Base-by-base conservation (phyloP, 805 yeast species). In the Lipomyces sp. region DNA sequence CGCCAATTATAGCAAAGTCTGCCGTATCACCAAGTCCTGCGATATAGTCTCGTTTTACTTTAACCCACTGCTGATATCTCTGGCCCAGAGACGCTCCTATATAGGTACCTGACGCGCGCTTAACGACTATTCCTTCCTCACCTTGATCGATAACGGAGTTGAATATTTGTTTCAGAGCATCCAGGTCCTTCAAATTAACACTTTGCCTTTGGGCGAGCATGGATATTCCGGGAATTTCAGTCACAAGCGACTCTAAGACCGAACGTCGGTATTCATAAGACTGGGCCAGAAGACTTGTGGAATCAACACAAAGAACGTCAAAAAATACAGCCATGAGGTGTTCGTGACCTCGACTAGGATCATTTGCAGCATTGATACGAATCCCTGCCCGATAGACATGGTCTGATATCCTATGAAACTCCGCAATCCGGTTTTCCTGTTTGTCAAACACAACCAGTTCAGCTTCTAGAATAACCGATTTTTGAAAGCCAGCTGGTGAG, bases 1-100 rank as follows among this genome's bases (percentile, higher is more conserved):
- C 68, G 6, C 70, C 70, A 34, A 66, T 50, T 3, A 66, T 56
- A n/a, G 65, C 64, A 34, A 63, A 61, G 48, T 66, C 68, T 11
- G 61, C 63, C 2, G 64, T 58, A 35, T 66, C 70, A 4, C 70
- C 70, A 5, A 30, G 51, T 5, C 70, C 70, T 3, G 65, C 30
- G 29, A 66, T 37, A 29, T 66, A 66, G 32, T 66, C 70, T 29
- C 51, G 53, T 57, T 66, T 66, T 29, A 66, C 24, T 34, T 66
- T 66, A 18, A 64, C 53, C 70, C 70, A 66, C 30, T 13, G 55
- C 15, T 63, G 57, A 35, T 10, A 4, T 10, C 30, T 10, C n/a
- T 7, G 30, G 18, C 42, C 53, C 64, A 66, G 55, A 29, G 53
- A 53, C 4, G 65, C 59, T 10, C 50, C 64, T 4, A 66, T 54